Conservation (phyloP, 768 basidiomycete genomes). For the Lanmaoa rubissima region DNA sequence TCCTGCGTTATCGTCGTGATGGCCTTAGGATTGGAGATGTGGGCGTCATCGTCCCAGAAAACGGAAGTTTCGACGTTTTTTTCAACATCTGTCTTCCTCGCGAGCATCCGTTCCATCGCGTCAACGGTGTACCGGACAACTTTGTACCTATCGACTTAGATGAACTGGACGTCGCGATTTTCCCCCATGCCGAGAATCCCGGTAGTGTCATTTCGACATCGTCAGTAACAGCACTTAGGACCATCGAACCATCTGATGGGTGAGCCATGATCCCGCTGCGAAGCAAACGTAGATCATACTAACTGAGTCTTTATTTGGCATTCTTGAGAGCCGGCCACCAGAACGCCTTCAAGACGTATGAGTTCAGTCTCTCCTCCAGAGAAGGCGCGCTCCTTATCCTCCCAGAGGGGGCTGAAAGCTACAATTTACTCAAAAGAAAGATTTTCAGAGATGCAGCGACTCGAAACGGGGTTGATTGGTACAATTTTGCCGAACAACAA, state of each 20-base stretch:
- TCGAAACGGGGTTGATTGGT: constrained; percentile 28
- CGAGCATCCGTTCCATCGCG: constrained; percentile 22
- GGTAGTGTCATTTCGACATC: constrained; percentile 13
- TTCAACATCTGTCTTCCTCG: constrained; percentile 37
- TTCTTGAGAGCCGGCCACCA: neutral
- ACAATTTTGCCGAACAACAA: constrained; percentile 19
- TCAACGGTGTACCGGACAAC: constrained; percentile 23
- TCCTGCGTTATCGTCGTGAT: constrained; percentile 23
- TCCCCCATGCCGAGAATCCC: constrained; percentile 8
- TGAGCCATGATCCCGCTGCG: neutral
- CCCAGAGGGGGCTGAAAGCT: constrained; percentile 28
- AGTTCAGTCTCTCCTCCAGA: constrained; percentile 11
- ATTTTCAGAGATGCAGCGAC: constrained; percentile 22
- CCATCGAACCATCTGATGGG: constrained; percentile 1
- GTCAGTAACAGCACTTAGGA: constrained; percentile 4
- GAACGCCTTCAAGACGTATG: neutral
- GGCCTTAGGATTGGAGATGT: constrained; percentile 38
- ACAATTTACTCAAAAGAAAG: constrained; percentile 17
- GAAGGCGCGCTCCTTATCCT: constrained; percentile 33
- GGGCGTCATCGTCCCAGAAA: constrained; percentile 28
- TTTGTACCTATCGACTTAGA: constrained; percentile 22
- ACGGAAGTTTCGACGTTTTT: constrained; percentile 35
- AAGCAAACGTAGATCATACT: neutral
- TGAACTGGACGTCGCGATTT: constrained; percentile 2
- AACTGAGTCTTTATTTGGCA: neutral